These are phyloP conservation scores for Thuja plicata DNA, from an alignment of 83 land plant species.

Conservation along the genomic window DNA sequence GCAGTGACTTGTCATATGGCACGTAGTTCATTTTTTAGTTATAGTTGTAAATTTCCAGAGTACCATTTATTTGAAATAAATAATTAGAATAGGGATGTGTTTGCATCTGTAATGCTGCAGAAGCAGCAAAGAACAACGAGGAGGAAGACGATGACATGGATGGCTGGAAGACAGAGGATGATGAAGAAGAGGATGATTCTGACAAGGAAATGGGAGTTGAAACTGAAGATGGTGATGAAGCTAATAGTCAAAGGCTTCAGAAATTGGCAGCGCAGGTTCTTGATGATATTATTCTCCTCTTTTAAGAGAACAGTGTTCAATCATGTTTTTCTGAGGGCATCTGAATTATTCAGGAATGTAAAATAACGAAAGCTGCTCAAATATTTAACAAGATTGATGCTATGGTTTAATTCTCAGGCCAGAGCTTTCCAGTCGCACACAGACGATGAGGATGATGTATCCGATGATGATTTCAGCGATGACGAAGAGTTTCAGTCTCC, in stretches of 20 bases:
- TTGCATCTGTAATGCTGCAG: slow-evolving; percentile 28
- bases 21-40: neutral
- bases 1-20: too few relatives aligned
- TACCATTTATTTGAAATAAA: neutral
- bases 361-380: neutral
- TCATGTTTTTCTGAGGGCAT: neutral
- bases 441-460: slow-evolving; percentile 73
- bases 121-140: slow-evolving; percentile 69
- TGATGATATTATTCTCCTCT: neutral
- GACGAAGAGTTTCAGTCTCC: slow-evolving; percentile 99
- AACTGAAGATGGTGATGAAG: slow-evolving; percentile 93
- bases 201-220: slow-evolving; percentile 81
- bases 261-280: slow-evolving; percentile 89
- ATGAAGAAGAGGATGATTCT: slow-evolving; percentile 70
- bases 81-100: neutral
- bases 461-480: slow-evolving; percentile 88
- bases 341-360: neutral
- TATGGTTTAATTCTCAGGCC: slow-evolving; percentile 46
- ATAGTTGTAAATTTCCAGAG: neutral
- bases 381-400: neutral
- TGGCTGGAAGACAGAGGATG: slow-evolving; percentile 67
- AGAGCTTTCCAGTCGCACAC: slow-evolving; percentile 56
- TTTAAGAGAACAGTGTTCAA: neutral
- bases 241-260: slow-evolving; percentile 62
- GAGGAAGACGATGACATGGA: slow-evolving; percentile 87